Evolutionary conservation across 345 rosid species (phyloP).

Genomic region (Capsella bursapastoris): DNA sequence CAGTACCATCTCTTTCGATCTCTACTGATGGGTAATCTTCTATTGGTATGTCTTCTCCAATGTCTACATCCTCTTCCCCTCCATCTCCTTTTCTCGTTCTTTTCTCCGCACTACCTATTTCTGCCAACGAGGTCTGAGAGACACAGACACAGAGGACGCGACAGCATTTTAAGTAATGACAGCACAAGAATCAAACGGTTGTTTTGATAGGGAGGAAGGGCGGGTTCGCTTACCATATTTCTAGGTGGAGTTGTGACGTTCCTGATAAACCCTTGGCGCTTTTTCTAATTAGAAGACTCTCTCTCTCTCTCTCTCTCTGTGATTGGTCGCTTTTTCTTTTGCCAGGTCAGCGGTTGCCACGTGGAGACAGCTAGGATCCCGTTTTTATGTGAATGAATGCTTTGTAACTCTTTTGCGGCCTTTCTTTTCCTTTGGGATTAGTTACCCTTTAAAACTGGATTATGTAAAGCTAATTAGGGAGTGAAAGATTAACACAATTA

Average conservation of each 20-base stretch:
- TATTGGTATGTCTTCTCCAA: slow-evolving; percentile 77
- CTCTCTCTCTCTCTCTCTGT: neutral
- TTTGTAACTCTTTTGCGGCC: neutral
- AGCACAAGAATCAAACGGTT: neutral
- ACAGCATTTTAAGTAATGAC: neutral
- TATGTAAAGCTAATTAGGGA: too few species aligned
- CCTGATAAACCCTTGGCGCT: slow-evolving; percentile 57
- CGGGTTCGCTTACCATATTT: slow-evolving; percentile 29
- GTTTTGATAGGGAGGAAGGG: neutral
- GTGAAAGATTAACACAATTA: too few species aligned
- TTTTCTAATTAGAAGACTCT: too few species aligned
- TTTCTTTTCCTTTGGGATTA: neutral
- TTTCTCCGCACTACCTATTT: slow-evolving; percentile 53
- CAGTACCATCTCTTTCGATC: slow-evolving; percentile 67
- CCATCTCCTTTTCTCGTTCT: slow-evolving; percentile 67
- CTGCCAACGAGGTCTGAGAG: slow-evolving; percentile 41
- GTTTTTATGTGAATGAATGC: neutral
- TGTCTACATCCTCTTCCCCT: slow-evolving; percentile 86
- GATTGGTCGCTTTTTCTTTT: slow-evolving; percentile 35
- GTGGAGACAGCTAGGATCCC: slow-evolving; percentile 33
- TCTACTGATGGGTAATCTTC: slow-evolving; percentile 77
- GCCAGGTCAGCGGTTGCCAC: slow-evolving; percentile 40
- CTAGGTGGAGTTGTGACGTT: slow-evolving; percentile 33
- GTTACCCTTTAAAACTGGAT: neutral
- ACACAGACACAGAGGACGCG: neutral